Evolutionary conservation across 768 basidiomycete species (phyloP), one percentile per base, ranked within the genome.

Genomic region (Auricularia cornea): DNA sequence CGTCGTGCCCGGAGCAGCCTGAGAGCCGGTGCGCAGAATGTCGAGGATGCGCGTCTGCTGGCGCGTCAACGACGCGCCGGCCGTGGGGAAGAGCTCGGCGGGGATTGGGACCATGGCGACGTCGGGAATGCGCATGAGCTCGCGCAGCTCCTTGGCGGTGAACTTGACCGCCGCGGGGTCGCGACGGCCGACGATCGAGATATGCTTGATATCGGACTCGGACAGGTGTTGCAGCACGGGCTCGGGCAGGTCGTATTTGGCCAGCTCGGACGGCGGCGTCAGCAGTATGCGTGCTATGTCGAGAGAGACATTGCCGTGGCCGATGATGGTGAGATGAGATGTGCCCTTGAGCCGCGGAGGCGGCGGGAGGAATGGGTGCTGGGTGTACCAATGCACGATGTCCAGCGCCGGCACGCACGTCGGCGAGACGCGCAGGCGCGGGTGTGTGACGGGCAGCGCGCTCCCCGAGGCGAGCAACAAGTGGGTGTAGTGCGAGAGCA

Each of bases 381-480:
- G 87, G 14, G 96, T 98, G 77, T 99, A 98, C 95, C 94, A 98
- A 67, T 94, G 90, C 1, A 99, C 94, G 51, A 99, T 75, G 1
- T 84, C 85, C 3, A 97, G 79, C 0, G 94, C 94, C 1, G 93
- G 84, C 2, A 87, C 72, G 67, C 81, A 90, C 76, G 76, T 72
- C 57, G 77, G 79, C 63, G 57, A 41, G 35, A 33, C 40, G 71
- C 70, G 38, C 74, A 65, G 38, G 6, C 74, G 29, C 12, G 81
- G 73, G 74, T 91, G 85, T 12, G 83, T 72, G 40, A 80, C 76
- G 16, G 91, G 83, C 54, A 87, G 72, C 0, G 90, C 81, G 62
- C 93, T 92, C 2, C 96, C 96, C 5, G 92, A 89, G 0, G 95
- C 87, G 66, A 98, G 85, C 20, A 98, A 76, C 6, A 98, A 72